phyloP scores from a whole-genome alignment of 2,329 filamentous ascomycete species.

The Aspergillus uvarum region DNA sequence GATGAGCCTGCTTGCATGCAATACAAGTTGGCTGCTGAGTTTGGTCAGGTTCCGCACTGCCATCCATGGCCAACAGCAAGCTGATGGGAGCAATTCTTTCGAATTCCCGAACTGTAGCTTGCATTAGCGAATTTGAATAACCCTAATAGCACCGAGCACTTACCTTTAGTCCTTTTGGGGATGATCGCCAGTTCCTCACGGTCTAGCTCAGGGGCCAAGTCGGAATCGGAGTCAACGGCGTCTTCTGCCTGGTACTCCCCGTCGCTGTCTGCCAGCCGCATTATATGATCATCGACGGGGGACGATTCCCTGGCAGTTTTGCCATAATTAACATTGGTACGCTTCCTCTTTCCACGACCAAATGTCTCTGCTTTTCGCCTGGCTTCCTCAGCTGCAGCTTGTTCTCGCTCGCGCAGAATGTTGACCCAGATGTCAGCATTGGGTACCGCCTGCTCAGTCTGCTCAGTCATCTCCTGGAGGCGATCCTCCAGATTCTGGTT shows the following conservation, averaged over 20 bases:
- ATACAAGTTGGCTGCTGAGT: slow-evolving; percentile 42
- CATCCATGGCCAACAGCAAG: slow-evolving; percentile 18
- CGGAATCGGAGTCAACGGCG: slow-evolving; percentile 27
- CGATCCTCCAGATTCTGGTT: slow-evolving; percentile 65
- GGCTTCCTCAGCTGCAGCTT: slow-evolving; percentile 70
- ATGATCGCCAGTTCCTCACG: slow-evolving; percentile 27
- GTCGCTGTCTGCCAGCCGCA: slow-evolving; percentile 28
- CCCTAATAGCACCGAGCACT: neutral
- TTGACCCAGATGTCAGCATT: slow-evolving; percentile 81
- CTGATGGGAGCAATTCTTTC: slow-evolving; percentile 32
- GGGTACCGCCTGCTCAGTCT: slow-evolving; percentile 48
- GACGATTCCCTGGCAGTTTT: slow-evolving; percentile 18
- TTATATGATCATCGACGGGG: slow-evolving; percentile 24
- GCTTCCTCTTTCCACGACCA: slow-evolving; percentile 78
- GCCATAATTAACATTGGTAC: slow-evolving; percentile 50
- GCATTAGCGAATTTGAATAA: slow-evolving; percentile 10
- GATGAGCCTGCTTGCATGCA: slow-evolving; percentile 57
- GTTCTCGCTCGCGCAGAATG: slow-evolving; percentile 80
- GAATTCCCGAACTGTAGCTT: slow-evolving; percentile 37
- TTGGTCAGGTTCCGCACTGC: slow-evolving; percentile 13
- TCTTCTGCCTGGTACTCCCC: slow-evolving; percentile 33
- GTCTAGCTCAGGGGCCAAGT: slow-evolving; percentile 22
- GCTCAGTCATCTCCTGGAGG: slow-evolving; percentile 50
- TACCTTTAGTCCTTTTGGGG: slow-evolving; percentile 23
- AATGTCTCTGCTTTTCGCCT: slow-evolving; percentile 70